Evolutionary conservation across 805 yeast genomes (phyloP).

Genomic region (Wickerhamiella qilinensis): DNA sequence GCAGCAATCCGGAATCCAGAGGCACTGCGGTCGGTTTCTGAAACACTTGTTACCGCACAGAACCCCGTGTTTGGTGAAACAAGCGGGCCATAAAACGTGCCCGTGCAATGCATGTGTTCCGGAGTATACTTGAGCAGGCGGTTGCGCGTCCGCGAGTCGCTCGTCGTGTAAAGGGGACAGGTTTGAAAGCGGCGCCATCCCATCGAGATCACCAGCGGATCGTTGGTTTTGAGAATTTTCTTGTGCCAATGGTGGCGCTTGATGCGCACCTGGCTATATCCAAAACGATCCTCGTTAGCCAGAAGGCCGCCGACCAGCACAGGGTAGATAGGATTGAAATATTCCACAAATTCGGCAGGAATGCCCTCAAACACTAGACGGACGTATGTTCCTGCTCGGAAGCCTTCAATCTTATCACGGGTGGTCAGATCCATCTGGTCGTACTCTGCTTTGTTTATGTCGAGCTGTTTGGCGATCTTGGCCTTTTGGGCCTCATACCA

Average conservation of each 20-base stretch:
- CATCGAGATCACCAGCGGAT: slow-evolving; percentile 79
- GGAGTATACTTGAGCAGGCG: slow-evolving; percentile 98
- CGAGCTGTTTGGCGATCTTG: slow-evolving; percentile 89
- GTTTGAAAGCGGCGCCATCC: slow-evolving; percentile 99
- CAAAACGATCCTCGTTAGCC: slow-evolving; percentile 83
- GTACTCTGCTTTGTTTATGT: slow-evolving; percentile 60
- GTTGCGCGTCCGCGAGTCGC: slow-evolving; percentile 94
- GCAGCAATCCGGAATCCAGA: slow-evolving; percentile 92
- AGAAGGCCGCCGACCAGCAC: slow-evolving; percentile 80
- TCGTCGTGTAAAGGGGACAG: slow-evolving; percentile 84
- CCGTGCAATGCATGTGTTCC: slow-evolving; percentile 92
- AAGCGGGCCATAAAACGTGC: slow-evolving; percentile 91
- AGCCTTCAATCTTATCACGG: slow-evolving; percentile 76
- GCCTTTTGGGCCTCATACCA: slow-evolving; percentile 98
- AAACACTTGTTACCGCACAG: slow-evolving; percentile 84
- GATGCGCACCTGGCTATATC: slow-evolving; percentile 79
- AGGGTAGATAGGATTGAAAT: slow-evolving; percentile 75
- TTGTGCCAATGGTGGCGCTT: slow-evolving; percentile 99
- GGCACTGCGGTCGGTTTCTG: slow-evolving; percentile 69
- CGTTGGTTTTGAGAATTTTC: slow-evolving; percentile 85
- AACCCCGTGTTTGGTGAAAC: slow-evolving; percentile 97
- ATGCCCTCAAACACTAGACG: slow-evolving; percentile 66
- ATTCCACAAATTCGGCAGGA: slow-evolving; percentile 81
- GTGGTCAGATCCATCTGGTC: slow-evolving; percentile 60
- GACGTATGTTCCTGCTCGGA: slow-evolving; percentile 84